Percentiles rank a stretch among this genome's conserved stretches.
phyloP scores from a whole-genome alignment of 257 asterid genomes.

The Leonotis leonurus region DNA sequence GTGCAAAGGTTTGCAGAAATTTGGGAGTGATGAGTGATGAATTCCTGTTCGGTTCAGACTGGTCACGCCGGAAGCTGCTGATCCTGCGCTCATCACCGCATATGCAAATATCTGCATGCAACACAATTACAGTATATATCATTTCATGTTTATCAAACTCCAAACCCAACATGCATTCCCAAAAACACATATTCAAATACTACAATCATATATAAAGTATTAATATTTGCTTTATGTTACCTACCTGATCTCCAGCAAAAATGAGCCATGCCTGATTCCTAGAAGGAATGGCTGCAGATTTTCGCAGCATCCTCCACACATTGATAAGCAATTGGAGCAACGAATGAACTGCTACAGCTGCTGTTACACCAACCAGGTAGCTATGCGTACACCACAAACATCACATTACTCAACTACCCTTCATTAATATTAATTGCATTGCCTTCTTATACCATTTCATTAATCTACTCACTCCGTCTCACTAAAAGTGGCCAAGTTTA shows the following conservation, averaged over 20 bases:
- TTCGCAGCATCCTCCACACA: conserved; percentile 33
- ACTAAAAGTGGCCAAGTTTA: too few species aligned
- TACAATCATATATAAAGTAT: too few species aligned
- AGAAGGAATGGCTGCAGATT: conserved; percentile 44
- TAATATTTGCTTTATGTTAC: too few species aligned
- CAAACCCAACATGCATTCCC: too few species aligned
- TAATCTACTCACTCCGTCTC: too few species aligned
- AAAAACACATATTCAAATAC: too few species aligned
- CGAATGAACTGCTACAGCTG: conserved; percentile 64
- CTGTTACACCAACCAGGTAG: conserved; percentile 77
- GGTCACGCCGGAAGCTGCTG: conserved; percentile 82
- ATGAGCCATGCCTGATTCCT: conserved; percentile 67
- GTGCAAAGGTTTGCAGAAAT: conserved; percentile 73
- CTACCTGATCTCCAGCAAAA: conserved; percentile 71
- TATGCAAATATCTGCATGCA: conserved; percentile 69
- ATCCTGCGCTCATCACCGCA: conserved; percentile 82
- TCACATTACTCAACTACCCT: conserved; percentile 29
- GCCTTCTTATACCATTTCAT: too few species aligned
- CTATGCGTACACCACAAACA: conserved; percentile 19
- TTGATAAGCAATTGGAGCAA: conserved; percentile 57
- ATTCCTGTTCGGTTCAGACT: conserved; percentile 78
- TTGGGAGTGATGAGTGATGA: conserved; percentile 64
- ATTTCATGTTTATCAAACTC: too few species aligned
- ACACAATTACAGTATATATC: too few species aligned
- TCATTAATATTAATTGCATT: too few species aligned